phyloP scores from a whole-genome alignment of 169 alveolate species.

The Plasmodium blacklocki region DNA sequence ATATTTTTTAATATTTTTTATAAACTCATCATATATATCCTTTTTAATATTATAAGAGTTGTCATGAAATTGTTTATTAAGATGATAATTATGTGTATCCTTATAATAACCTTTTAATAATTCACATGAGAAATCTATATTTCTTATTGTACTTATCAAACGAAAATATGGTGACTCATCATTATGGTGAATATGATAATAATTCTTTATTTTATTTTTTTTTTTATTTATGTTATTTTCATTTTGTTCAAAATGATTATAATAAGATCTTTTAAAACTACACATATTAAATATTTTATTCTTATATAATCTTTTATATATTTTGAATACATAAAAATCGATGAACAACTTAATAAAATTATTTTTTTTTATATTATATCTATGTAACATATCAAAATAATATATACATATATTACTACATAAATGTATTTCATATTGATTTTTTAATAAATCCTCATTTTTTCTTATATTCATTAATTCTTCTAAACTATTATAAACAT shows the following conservation, averaged over 20 bases:
- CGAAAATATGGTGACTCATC: not conserved
- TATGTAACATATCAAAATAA: conserved; percentile 40
- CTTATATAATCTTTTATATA: conserved; percentile 9
- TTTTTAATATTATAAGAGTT: not conserved
- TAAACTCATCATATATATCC: not conserved
- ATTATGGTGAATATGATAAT: not conserved
- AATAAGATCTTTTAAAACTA: not conserved
- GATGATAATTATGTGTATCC: not conserved
- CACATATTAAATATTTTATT: conserved; percentile 23
- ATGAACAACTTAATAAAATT: conserved; percentile 27
- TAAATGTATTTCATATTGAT: conserved; percentile 7
- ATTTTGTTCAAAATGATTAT: not conserved
- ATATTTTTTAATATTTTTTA: not conserved
- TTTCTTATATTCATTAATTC: not conserved
- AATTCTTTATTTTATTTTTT: no score
- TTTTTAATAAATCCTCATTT: conserved; percentile 25
- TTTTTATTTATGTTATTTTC: not conserved
- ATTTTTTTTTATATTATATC: conserved; percentile 13
- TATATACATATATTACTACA: conserved; percentile 11
- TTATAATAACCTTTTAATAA: not conserved
- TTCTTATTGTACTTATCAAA: conserved; percentile 11
- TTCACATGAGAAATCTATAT: conserved; percentile 9
- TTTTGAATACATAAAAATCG: conserved; percentile 13
- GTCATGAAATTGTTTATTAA: not conserved
- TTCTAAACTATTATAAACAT: not conserved